These are phyloP conservation scores for Trifolium fragiferum DNA, from an alignment of 306 rosid species.

Conservation along the genomic window DNA sequence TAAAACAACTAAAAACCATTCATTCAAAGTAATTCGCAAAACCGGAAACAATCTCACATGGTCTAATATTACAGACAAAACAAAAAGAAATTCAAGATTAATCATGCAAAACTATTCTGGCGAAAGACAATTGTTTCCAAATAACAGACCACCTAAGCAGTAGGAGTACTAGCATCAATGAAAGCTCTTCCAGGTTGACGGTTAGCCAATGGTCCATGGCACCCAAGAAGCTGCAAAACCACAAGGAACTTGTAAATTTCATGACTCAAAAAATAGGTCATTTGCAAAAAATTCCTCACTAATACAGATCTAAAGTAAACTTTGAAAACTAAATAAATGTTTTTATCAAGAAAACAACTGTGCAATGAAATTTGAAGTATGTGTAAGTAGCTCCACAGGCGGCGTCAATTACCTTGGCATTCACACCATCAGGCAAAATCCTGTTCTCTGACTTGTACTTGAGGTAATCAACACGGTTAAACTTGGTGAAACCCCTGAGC, in stretches of 20 bases:
- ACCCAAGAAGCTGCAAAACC: constrained; percentile 74
- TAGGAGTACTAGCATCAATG: not conserved
- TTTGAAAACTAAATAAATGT: not conserved
- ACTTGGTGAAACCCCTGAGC: constrained; percentile 81
- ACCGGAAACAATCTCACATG: not conserved
- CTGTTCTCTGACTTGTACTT: constrained; percentile 61
- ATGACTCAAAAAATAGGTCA: not conserved
- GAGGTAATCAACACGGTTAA: constrained; percentile 63
- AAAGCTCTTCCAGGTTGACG: constrained; percentile 71
- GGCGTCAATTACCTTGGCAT: constrained; percentile 68
- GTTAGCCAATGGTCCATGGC: constrained; percentile 70
- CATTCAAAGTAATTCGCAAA: not conserved
- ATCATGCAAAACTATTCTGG: not conserved
- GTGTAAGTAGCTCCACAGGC: not conserved
- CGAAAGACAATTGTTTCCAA: not conserved
- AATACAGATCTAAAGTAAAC: not conserved
- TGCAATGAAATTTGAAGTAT: constrained; percentile 4
- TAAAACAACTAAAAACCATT: not conserved
- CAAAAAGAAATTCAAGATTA: constrained; percentile 20
- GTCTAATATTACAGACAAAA: constrained; percentile 18
- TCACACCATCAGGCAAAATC: constrained; percentile 71
- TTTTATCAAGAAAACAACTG: not conserved
- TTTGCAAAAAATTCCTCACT: not conserved
- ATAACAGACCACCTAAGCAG: constrained; percentile 43
- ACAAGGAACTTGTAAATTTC: constrained; percentile 2